phyloP scores from a whole-genome alignment of 257 asterid species.

The Solanum rostratum region DNA sequence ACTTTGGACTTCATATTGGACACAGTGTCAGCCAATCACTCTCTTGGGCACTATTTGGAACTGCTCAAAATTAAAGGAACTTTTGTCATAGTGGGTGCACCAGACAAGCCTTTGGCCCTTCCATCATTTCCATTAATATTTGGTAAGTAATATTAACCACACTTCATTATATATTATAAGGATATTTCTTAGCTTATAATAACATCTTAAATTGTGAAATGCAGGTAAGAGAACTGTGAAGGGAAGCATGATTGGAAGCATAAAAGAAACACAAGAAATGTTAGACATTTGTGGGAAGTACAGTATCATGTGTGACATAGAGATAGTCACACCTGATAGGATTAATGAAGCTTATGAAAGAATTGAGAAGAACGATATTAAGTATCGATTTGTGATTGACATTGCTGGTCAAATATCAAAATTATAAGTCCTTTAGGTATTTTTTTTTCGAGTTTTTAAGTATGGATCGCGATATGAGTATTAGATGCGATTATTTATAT shows the following conservation, averaged over 20 bases:
- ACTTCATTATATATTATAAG: neutral
- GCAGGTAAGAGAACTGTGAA: slow-evolving; percentile 75
- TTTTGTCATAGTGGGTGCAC: slow-evolving; percentile 67
- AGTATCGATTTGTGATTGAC: slow-evolving; percentile 79
- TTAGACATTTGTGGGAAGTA: slow-evolving; percentile 59
- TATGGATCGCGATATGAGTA: neutral
- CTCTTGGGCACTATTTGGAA: slow-evolving; percentile 56
- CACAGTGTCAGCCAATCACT: slow-evolving; percentile 69
- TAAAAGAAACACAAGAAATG: slow-evolving; percentile 83
- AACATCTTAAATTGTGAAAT: neutral
- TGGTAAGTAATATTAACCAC: slow-evolving; percentile 21
- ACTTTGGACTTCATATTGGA: slow-evolving; percentile 61
- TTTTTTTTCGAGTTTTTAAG: neutral
- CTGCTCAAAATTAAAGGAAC: slow-evolving; percentile 70
- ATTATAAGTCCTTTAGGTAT: neutral
- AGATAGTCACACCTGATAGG: slow-evolving; percentile 29
- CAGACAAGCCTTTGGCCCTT: slow-evolving; percentile 66
- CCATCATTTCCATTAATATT: slow-evolving; percentile 71
- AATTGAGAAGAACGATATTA: slow-evolving; percentile 60
- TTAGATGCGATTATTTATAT: neutral
- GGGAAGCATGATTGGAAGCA: slow-evolving; percentile 76
- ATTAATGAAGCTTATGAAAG: slow-evolving; percentile 64
- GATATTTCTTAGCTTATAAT: neutral
- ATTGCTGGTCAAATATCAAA: slow-evolving; percentile 28
- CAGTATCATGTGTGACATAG: slow-evolving; percentile 62